These are phyloP conservation scores for Hypoxylon subgilvum DNA, from an alignment of 495 filamentous ascomycete genomes.

Conservation along the genomic window DNA sequence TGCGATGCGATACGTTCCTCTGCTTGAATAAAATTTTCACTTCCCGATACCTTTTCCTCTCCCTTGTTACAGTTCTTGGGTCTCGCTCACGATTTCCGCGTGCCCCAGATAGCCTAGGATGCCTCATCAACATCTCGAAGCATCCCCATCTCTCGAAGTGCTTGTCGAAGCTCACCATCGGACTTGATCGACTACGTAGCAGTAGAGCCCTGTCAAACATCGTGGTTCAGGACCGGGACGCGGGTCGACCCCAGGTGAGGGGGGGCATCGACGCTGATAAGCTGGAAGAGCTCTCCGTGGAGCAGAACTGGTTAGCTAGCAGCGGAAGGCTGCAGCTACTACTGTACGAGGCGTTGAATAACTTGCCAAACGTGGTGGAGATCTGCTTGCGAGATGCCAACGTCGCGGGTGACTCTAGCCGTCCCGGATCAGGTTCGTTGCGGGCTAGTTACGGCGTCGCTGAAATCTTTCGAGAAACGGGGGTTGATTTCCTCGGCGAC, in stretches of 20 bases:
- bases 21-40: not conserved
- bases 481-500: conserved; percentile 18
- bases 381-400: conserved; percentile 47
- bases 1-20: no score
- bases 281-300: conserved; percentile 28
- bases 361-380: conserved; percentile 44
- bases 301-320: conserved; percentile 35
- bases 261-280: conserved; percentile 18
- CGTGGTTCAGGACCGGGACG: not conserved
- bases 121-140: conserved; percentile 36
- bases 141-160: conserved; percentile 41
- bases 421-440: conserved; percentile 8
- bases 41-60: not conserved
- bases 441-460: conserved; percentile 31
- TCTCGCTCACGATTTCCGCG: not conserved
- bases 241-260: conserved; percentile 11
- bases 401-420: conserved; percentile 4
- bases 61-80: not conserved
- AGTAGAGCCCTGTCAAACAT: conserved; percentile 18
- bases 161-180: conserved; percentile 32
- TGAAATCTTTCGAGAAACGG: conserved; percentile 19
- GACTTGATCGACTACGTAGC: conserved; percentile 36
- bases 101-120: conserved; percentile 25
- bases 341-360: conserved; percentile 46
- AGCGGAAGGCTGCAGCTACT: conserved; percentile 31